Evolutionary conservation across 2,329 filamentous ascomycete genomes (phyloP).

Genomic region (Trichophyton verrucosum): DNA sequence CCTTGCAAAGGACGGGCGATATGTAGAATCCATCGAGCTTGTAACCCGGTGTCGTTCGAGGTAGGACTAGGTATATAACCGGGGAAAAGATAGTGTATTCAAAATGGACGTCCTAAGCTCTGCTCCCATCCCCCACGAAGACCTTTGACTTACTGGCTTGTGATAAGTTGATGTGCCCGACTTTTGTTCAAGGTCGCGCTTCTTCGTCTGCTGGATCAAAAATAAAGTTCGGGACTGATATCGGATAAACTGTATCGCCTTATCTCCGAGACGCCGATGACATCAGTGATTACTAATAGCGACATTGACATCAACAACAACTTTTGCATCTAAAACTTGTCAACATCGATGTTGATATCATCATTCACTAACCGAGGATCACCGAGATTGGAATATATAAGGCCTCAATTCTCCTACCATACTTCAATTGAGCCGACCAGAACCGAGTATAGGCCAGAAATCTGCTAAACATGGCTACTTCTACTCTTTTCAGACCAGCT

Average conservation of each 20-base stretch:
- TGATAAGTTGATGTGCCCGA: neutral
- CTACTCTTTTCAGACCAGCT: slow-evolving; percentile 56
- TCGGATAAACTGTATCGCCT: neutral
- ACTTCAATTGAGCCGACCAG: neutral
- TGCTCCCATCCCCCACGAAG: slow-evolving; percentile 13
- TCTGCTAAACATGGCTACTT: neutral
- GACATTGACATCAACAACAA: neutral
- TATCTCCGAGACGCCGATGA: neutral
- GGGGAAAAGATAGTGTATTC: neutral
- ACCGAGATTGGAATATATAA: neutral
- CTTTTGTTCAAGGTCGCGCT: neutral
- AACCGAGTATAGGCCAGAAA: neutral
- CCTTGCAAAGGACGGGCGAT: slow-evolving; percentile 23
- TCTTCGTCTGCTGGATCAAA: neutral
- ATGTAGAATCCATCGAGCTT: slow-evolving; percentile 18
- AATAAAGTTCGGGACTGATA: neutral
- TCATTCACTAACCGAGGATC: neutral
- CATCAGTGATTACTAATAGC: neutral
- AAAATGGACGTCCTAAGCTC: neutral
- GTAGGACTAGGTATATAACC: neutral
- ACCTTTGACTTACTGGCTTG: neutral
- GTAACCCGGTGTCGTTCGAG: neutral
- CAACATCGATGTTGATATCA: neutral
- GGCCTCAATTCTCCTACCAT: neutral
- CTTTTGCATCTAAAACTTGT: neutral